Percentiles rank a stretch among this genome's conserved stretches.
Conservation (phyloP, 2,329 filamentous ascomycete genomes). For the Sporothrix pallida region DNA sequence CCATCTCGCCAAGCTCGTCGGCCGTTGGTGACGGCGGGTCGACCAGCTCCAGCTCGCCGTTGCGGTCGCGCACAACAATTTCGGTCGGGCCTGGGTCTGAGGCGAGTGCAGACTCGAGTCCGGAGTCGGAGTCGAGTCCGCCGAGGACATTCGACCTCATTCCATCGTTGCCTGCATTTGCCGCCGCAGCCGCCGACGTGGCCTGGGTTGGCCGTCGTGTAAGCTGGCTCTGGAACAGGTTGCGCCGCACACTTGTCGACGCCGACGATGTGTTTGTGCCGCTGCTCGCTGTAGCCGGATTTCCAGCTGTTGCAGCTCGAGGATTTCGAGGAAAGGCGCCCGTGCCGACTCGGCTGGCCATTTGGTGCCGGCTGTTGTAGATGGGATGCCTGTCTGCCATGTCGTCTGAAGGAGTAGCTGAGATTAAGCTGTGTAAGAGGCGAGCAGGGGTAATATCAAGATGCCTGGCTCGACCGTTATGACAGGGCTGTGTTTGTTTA, state of each 20-base stretch:
- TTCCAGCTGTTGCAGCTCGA: not conserved
- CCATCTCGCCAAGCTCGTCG: conserved; percentile 61
- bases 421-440: not conserved
- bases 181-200: conserved; percentile 46
- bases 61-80: conserved; percentile 67
- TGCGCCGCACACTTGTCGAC: conserved; percentile 53
- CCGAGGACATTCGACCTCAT: not conserved
- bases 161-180: not conserved
- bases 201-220: conserved; percentile 60
- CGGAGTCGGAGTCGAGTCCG: not conserved
- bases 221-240: conserved; percentile 66
- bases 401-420: not conserved
- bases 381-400: conserved; percentile 37
- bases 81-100: conserved; percentile 44
- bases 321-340: conserved; percentile 29
- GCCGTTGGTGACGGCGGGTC: conserved; percentile 60
- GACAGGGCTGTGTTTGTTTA: not conserved
- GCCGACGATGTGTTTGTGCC: conserved; percentile 17
- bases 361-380: conserved; percentile 29
- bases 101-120: not conserved
- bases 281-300: not conserved
- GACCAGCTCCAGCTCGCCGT: conserved; percentile 66
- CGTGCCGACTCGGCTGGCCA: conserved; percentile 27
- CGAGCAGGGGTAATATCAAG: too few species aligned
- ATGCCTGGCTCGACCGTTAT: too few species aligned